Percentiles rank a stretch among this genome's conserved stretches.
These are phyloP conservation scores for Trametes polyzona DNA, from an alignment of 1,284 basidiomycete species.

Conservation along the genomic window DNA sequence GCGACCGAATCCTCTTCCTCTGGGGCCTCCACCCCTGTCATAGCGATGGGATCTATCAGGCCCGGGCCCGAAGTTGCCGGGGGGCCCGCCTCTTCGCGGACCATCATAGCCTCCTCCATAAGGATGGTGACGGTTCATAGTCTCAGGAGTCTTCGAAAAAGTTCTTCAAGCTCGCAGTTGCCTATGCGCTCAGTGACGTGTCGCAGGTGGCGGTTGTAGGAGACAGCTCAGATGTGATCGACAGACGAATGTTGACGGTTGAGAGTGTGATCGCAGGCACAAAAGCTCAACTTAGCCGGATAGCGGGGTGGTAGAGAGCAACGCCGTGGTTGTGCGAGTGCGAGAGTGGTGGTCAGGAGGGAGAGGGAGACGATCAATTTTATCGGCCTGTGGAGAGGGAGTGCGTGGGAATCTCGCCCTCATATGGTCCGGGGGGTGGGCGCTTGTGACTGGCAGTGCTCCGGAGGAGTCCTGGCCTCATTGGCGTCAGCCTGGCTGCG, in stretches of 20 bases:
- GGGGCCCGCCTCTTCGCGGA: conserved; percentile 62
- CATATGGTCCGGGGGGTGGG: conserved; percentile 6
- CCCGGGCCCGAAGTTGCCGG: conserved; percentile 67
- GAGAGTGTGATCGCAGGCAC: conserved; percentile 9
- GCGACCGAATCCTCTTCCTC: conserved; percentile 67
- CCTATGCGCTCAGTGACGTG: conserved; percentile 29
- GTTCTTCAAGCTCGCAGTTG: conserved; percentile 19
- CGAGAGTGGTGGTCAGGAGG: conserved; percentile 27
- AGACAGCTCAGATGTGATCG: conserved; percentile 15
- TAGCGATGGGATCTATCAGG: conserved; percentile 75
- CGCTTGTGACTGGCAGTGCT: conserved; percentile 16
- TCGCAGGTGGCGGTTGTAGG: conserved; percentile 4
- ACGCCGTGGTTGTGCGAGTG: conserved; percentile 20
- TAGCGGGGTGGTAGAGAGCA: conserved; percentile 15
- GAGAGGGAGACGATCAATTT: conserved; percentile 24
- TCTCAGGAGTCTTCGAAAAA: conserved; percentile 25
- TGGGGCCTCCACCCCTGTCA: conserved; percentile 59
- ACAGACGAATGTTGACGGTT: conserved; percentile 8
- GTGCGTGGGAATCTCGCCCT: conserved; percentile 19
- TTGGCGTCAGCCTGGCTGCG: conserved; percentile 26
- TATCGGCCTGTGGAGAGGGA: conserved; percentile 20
- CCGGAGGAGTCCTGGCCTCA: conserved; percentile 18
- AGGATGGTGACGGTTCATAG: conserved; percentile 87
- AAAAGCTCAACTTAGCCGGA: conserved; percentile 25
- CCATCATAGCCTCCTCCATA: conserved; percentile 76